Percentiles rank a stretch among this genome's conserved stretches.
phyloP scores from a whole-genome alignment of 2,329 filamentous ascomycete genomes.

The Aspergillus bombycis region DNA sequence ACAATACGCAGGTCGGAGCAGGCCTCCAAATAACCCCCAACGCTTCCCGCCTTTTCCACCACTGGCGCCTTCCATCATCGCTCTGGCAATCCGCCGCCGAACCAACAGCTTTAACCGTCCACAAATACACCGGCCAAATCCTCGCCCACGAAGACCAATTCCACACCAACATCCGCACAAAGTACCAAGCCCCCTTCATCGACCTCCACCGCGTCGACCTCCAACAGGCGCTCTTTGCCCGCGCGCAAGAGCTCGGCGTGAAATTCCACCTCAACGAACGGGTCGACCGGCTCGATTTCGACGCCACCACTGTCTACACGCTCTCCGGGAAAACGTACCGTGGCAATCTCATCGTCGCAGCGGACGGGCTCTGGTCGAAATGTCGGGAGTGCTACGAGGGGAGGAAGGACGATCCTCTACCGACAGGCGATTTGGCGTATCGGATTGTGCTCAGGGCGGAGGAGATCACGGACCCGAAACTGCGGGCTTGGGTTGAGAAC shows the following conservation, averaged over 20 bases:
- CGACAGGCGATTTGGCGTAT: slow-evolving; percentile 69
- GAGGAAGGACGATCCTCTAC: slow-evolving; percentile 52
- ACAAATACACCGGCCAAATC: slow-evolving; percentile 36
- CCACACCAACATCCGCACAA: slow-evolving; percentile 54
- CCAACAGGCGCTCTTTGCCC: slow-evolving; percentile 56
- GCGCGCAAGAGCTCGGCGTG: slow-evolving; percentile 59
- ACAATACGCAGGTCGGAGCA: slow-evolving; percentile 57
- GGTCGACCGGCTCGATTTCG: slow-evolving; percentile 48
- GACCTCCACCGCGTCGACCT: slow-evolving; percentile 67
- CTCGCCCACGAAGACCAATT: slow-evolving; percentile 56
- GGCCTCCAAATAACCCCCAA: slow-evolving; percentile 61
- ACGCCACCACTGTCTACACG: slow-evolving; percentile 33
- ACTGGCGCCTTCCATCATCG: slow-evolving; percentile 31
- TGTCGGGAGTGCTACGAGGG: slow-evolving; percentile 56
- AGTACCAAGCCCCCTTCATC: slow-evolving; percentile 61
- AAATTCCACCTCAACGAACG: slow-evolving; percentile 53
- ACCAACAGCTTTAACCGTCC: slow-evolving; percentile 37
- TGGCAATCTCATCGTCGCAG: slow-evolving; percentile 63
- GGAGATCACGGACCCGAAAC: slow-evolving; percentile 54
- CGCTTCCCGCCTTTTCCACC: slow-evolving; percentile 33
- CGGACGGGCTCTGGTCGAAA: slow-evolving; percentile 67
- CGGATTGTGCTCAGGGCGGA: slow-evolving; percentile 59
- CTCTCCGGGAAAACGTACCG: slow-evolving; percentile 47
- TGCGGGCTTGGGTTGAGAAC: slow-evolving; percentile 57
- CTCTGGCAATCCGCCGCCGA: slow-evolving; percentile 36